Conservation (phyloP, 495 filamentous ascomycete genomes). For the Eremomyces bilateralis region DNA sequence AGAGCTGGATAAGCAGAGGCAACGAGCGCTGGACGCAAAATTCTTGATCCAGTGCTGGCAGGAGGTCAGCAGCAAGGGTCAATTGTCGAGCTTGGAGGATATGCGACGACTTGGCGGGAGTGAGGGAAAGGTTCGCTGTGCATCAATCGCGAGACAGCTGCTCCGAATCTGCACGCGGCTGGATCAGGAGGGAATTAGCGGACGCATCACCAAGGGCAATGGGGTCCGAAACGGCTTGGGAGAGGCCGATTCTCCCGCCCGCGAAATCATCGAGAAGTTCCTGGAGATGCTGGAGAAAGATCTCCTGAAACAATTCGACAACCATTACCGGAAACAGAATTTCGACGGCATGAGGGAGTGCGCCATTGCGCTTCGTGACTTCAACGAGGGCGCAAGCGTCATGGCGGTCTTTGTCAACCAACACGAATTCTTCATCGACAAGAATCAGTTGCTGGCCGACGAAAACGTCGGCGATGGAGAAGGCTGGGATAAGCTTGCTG, state of each 20-base stretch:
- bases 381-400: constrained; percentile 84
- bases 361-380: constrained; percentile 81
- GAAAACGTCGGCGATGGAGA: constrained; percentile 70
- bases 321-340: constrained; percentile 80
- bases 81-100: constrained; percentile 60
- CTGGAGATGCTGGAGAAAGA: constrained; percentile 91
- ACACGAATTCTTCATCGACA: constrained; percentile 95
- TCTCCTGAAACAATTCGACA: constrained; percentile 85
- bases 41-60: constrained; percentile 93
- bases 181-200: constrained; percentile 42
- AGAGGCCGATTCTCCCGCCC: constrained; percentile 36
- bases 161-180: constrained; percentile 71
- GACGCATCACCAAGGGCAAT: constrained; percentile 13
- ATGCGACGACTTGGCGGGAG: constrained; percentile 54
- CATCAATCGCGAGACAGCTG: constrained; percentile 72
- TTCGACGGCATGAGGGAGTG: constrained; percentile 81
- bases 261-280: constrained; percentile 90
- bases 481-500: constrained; percentile 64
- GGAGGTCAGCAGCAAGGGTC: constrained; percentile 69
- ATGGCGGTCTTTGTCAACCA: constrained; percentile 95
- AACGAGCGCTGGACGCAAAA: constrained; percentile 75
- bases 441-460: constrained; percentile 72
- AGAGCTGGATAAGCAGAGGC: constrained; percentile 77
- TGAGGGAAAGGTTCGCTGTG: constrained; percentile 73
- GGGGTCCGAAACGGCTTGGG: constrained; percentile 28